Evolutionary conservation across 352 stramenopile species (phyloP).

Genomic region (Phytophthora kernoviae): DNA sequence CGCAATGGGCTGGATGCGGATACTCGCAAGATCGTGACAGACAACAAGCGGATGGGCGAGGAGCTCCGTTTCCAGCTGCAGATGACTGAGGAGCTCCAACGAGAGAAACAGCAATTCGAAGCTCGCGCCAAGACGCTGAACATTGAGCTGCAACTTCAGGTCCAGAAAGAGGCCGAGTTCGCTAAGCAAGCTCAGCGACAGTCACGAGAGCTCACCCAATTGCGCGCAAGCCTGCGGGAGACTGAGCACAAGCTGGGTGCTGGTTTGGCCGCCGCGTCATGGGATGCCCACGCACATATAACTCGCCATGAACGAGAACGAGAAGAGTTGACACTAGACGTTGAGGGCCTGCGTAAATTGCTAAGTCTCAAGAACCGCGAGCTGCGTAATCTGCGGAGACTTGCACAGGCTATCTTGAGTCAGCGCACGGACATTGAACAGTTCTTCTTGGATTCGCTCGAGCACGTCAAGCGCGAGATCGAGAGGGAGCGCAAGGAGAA

Average conservation of each 20-base stretch:
- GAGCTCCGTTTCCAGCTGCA: conserved; percentile 93
- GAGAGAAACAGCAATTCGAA: conserved; percentile 79
- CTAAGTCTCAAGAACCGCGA: conserved; percentile 94
- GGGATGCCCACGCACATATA: conserved; percentile 56
- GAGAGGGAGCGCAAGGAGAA: conserved; percentile 53
- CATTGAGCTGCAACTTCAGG: conserved; percentile 79
- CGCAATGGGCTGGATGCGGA: conserved; percentile 90
- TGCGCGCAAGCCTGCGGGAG: conserved; percentile 70
- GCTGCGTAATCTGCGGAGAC: conserved; percentile 85
- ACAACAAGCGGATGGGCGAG: conserved; percentile 93
- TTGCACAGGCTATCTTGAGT: conserved; percentile 91
- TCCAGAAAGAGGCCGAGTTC: conserved; percentile 89
- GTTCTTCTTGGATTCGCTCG: conserved; percentile 93
- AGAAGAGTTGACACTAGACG: conserved; percentile 88
- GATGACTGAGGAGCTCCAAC: conserved; percentile 90
- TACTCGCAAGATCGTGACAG: conserved; percentile 91
- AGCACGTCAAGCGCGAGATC: conserved; percentile 86
- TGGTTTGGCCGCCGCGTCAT: conserved; percentile 69
- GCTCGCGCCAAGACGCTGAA: conserved; percentile 55
- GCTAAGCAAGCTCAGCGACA: conserved; percentile 81
- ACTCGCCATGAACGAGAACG: conserved; percentile 60
- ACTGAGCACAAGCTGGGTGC: conserved; percentile 81
- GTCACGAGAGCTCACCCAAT: conserved; percentile 71
- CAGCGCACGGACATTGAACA: conserved; percentile 92
- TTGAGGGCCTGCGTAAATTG: conserved; percentile 83